These are phyloP conservation scores for Plenodomus lindquistii DNA, from an alignment of 2,329 filamentous ascomycete species.

Conservation along the genomic window DNA sequence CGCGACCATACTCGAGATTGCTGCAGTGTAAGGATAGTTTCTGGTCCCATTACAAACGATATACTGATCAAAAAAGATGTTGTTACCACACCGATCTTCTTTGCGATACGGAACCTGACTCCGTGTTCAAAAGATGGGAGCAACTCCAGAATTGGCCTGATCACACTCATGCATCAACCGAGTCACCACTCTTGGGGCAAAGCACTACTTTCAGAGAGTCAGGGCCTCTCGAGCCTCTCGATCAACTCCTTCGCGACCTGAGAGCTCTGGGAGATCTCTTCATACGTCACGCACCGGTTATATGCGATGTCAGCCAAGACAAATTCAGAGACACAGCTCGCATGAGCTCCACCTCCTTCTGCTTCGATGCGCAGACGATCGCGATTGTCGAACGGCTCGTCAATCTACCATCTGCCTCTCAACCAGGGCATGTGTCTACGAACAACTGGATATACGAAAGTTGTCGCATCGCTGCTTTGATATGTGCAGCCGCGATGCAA, in stretches of 20 bases:
- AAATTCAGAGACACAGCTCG: conserved; percentile 4
- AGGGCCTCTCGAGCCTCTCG: conserved; percentile 16
- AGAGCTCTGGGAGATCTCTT: conserved; percentile 37
- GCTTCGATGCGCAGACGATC: conserved; percentile 18
- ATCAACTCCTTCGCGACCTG: conserved; percentile 34
- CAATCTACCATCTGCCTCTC: conserved; percentile 27
- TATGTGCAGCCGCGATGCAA: conserved; percentile 38
- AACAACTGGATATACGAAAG: conserved; percentile 42
- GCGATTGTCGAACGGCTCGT: conserved; percentile 22
- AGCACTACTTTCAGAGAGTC: not conserved
- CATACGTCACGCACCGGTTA: conserved; percentile 11
- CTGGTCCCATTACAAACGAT: not conserved
- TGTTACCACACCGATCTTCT: conserved; percentile 34
- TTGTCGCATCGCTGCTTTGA: conserved; percentile 38
- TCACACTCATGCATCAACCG: conserved; percentile 23
- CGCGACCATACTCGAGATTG: conserved; percentile 21
- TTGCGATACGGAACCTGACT: conserved; percentile 25
- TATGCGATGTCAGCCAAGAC: conserved; percentile 4
- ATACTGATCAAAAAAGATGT: conserved; percentile 19
- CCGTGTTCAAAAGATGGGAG: conserved; percentile 20
- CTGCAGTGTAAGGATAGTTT: conserved; percentile 24
- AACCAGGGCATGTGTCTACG: conserved; percentile 18
- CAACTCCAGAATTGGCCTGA: conserved; percentile 3
- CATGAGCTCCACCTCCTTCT: not conserved
- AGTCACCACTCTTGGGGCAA: conserved; percentile 41